Evolutionary conservation across 2,329 filamentous ascomycete genomes (phyloP).

Genomic region (Epicoccum nigrum): DNA sequence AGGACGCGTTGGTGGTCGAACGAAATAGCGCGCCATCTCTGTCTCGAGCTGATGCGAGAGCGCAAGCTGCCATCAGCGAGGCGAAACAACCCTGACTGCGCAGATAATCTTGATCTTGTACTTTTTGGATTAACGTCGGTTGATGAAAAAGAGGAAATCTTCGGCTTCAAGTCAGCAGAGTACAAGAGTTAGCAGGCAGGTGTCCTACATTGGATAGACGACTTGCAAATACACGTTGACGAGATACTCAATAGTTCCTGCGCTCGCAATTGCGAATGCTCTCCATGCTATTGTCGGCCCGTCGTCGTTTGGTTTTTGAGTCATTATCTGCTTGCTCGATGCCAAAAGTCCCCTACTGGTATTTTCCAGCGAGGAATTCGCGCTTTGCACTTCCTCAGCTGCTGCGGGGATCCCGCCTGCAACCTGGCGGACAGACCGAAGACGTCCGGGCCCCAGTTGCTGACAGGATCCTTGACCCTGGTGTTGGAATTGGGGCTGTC

Average conservation of each 20-base stretch:
- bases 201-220: background rate
- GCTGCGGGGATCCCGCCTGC: too few species aligned
- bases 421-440: too few species aligned
- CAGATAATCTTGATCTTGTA: background rate
- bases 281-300: background rate
- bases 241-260: background rate
- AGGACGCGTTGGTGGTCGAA: background rate
- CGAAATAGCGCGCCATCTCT: constrained; percentile 10
- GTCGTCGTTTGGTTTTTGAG: background rate
- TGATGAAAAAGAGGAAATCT: background rate
- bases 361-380: too few species aligned
- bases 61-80: constrained; percentile 16
- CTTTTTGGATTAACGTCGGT: background rate
- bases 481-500: too few species aligned
- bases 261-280: background rate
- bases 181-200: too few species aligned
- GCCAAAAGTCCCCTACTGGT: background rate
- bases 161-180: background rate
- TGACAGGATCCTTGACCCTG: too few species aligned
- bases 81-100: constrained; percentile 4
- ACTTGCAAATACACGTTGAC: background rate
- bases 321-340: background rate
- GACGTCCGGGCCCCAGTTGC: too few species aligned
- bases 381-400: too few species aligned
- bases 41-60: constrained; percentile 13